A percentile compares a stretch with the other conserved stretches of the same genome.
phyloP scores from a whole-genome alignment of 1,139 yeast species.

The Blastobotrys niveus region DNA sequence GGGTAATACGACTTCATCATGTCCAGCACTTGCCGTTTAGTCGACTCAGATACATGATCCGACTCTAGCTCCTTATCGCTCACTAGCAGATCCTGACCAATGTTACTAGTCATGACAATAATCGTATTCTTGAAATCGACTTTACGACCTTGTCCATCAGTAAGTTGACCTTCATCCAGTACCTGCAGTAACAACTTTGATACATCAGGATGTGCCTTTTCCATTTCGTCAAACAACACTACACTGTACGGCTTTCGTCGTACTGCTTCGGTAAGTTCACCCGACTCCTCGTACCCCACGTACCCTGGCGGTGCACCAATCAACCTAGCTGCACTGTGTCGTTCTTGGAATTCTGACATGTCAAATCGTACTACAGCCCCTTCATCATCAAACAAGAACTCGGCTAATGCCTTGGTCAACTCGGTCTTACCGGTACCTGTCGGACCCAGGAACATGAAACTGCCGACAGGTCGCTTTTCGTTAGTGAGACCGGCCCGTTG shows the following conservation, averaged over 20 bases:
- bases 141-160: slow-evolving; percentile 91
- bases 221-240: slow-evolving; percentile 90
- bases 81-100: slow-evolving; percentile 84
- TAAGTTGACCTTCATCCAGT: slow-evolving; percentile 86
- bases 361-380: slow-evolving; percentile 83
- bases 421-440: slow-evolving; percentile 99
- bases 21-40: slow-evolving; percentile 57
- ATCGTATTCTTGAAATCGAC: slow-evolving; percentile 92
- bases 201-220: slow-evolving; percentile 93
- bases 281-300: slow-evolving; percentile 89
- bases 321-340: slow-evolving; percentile 79
- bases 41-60: slow-evolving; percentile 41
- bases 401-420: slow-evolving; percentile 84
- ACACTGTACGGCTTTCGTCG: slow-evolving; percentile 93
- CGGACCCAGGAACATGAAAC: slow-evolving; percentile 93
- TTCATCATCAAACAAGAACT: slow-evolving; percentile 84
- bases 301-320: slow-evolving; percentile 99
- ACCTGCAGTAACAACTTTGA: slow-evolving; percentile 85
- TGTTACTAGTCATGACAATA: slow-evolving; percentile 94
- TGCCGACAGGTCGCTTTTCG: slow-evolving; percentile 91
- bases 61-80: slow-evolving; percentile 53
- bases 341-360: slow-evolving; percentile 97
- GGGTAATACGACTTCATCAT: slow-evolving; percentile 70
- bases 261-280: slow-evolving; percentile 93
- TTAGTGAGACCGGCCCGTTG: slow-evolving; percentile 95